These are phyloP conservation scores for Apophysomyces sp. DNA, from an alignment of 371 early-diverging fungal genomes.

Conservation along the genomic window DNA sequence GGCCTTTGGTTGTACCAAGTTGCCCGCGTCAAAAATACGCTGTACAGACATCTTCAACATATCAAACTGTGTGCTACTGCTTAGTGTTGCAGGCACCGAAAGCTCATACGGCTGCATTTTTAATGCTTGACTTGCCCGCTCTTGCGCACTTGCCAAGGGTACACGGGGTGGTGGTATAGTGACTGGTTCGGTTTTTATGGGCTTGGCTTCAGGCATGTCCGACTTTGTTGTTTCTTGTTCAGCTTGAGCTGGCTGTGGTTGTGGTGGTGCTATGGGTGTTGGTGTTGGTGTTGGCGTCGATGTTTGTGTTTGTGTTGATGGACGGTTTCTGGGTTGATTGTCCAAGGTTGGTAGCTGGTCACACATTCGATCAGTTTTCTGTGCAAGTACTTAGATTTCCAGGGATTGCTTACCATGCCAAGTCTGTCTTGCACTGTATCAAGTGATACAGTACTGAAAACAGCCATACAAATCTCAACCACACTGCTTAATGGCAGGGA, in stretches of 20 bases:
- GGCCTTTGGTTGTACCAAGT: slow-evolving; percentile 5
- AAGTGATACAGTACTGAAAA: slow-evolving; percentile 33
- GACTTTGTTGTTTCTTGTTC: not conserved
- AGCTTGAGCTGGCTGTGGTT: not conserved
- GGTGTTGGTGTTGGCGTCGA: slow-evolving; percentile 3
- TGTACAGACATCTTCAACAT: slow-evolving; percentile 38
- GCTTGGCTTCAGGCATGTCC: not conserved
- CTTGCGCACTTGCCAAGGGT: slow-evolving; percentile 41
- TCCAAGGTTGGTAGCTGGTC: not conserved
- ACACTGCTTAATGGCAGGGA: slow-evolving; percentile 33
- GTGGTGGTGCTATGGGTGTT: not conserved
- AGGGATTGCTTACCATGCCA: slow-evolving; percentile 15
- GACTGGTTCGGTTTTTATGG: not conserved
- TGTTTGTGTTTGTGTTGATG: not conserved
- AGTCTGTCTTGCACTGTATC: slow-evolving; percentile 31
- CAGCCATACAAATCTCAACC: slow-evolving; percentile 38
- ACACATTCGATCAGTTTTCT: not conserved
- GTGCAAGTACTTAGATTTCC: not conserved
- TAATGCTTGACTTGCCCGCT: slow-evolving; percentile 41
- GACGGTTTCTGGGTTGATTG: not conserved
- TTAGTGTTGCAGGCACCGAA: slow-evolving; percentile 14
- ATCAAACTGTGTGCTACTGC: slow-evolving; percentile 13
- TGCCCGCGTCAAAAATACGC: slow-evolving; percentile 37
- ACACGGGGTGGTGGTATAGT: slow-evolving; percentile 2
- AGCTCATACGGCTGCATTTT: slow-evolving; percentile 45